A percentile compares a stretch with the other conserved stretches of the same genome.
Conservation (phyloP, 2,329 filamentous ascomycete genomes). For the Penicillium sp. region DNA sequence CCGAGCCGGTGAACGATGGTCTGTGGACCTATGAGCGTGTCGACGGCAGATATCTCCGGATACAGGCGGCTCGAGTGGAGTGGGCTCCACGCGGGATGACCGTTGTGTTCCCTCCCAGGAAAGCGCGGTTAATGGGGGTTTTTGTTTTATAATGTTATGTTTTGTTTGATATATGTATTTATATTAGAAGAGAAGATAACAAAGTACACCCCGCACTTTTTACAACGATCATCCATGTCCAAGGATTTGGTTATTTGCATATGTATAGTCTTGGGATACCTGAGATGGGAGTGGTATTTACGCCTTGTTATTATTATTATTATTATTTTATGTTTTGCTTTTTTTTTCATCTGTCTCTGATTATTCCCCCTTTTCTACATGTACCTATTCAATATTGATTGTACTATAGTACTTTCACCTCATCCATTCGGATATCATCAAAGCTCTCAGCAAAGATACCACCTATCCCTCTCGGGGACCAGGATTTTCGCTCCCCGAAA, state of each 20-base stretch:
- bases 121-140: background rate
- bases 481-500: slow-evolving; percentile 14
- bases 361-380: background rate
- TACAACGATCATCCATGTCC: background rate
- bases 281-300: background rate
- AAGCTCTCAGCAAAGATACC: slow-evolving; percentile 2
- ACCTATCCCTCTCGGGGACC: slow-evolving; percentile 17
- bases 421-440: background rate
- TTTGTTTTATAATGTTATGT: too few relatives aligned
- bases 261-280: background rate
- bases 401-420: slow-evolving; percentile 1
- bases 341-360: background rate
- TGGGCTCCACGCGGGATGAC: slow-evolving; percentile 16
- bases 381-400: background rate
- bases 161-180: background rate
- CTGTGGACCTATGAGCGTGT: slow-evolving; percentile 21
- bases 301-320: background rate
- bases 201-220: slow-evolving; percentile 10
- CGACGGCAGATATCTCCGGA: slow-evolving; percentile 21
- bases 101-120: slow-evolving; percentile 3
- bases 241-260: background rate
- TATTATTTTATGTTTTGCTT: background rate
- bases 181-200: background rate
- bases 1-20: slow-evolving; percentile 30
- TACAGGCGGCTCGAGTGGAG: background rate